Conservation (phyloP, 192 early-diverging fungal species). For the Kappamyces sp. region DNA sequence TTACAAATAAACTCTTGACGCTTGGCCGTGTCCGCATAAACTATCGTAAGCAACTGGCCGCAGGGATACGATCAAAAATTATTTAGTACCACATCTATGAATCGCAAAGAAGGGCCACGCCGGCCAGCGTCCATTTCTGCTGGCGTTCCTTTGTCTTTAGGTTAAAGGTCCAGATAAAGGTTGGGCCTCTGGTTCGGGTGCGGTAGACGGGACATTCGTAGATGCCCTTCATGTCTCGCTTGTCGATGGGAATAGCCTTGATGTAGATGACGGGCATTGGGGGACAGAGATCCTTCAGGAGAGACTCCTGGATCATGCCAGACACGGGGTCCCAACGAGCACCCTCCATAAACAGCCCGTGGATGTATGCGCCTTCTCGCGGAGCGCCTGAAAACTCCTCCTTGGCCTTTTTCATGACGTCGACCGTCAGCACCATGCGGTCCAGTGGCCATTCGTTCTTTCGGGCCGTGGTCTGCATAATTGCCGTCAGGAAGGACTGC, state of each 20-base stretch:
- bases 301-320: constrained; percentile 57
- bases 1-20: too few relatives aligned
- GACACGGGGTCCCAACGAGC: constrained; percentile 61
- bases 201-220: constrained; percentile 63
- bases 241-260: constrained; percentile 59
- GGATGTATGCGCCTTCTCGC: constrained; percentile 56
- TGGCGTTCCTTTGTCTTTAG: constrained; percentile 60
- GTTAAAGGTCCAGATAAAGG: constrained; percentile 63
- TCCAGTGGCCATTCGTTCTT: constrained; percentile 64
- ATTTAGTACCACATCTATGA: constrained; percentile 25
- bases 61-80: background rate
- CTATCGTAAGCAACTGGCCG: background rate
- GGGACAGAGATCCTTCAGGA: constrained; percentile 57
- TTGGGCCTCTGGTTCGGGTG: constrained; percentile 55
- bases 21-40: too few relatives aligned
- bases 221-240: constrained; percentile 58
- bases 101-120: constrained; percentile 48
- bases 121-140: constrained; percentile 59
- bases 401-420: constrained; percentile 55
- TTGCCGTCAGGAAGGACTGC: constrained; percentile 64
- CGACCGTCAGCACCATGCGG: constrained; percentile 56
- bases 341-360: constrained; percentile 62
- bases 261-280: constrained; percentile 63
- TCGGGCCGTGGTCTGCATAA: constrained; percentile 64
- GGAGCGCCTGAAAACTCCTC: constrained; percentile 61